Evolutionary conservation across 2,329 filamentous ascomycete species (phyloP).

Genomic region (Trematosphaeria pertusa): DNA sequence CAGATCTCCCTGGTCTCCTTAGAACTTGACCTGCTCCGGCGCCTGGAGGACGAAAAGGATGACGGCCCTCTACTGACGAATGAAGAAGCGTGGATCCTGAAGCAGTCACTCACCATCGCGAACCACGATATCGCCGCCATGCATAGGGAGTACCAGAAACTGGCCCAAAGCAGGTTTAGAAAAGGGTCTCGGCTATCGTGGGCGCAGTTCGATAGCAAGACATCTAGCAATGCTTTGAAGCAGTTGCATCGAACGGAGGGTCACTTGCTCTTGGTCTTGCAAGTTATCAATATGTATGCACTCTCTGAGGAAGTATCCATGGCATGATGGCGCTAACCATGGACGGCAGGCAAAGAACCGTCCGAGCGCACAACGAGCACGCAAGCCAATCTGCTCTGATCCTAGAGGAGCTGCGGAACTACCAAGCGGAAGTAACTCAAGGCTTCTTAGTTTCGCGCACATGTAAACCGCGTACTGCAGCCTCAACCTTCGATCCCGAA

Average conservation of each 20-base stretch:
- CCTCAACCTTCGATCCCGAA: not conserved
- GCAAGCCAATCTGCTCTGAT: not conserved
- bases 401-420: not conserved
- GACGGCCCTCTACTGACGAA: not conserved
- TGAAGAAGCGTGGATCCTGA: not conserved
- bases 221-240: not conserved
- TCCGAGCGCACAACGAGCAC: not conserved
- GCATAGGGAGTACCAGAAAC: no score
- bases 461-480: not conserved
- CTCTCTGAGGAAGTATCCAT: not conserved
- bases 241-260: slow-evolving; percentile 2
- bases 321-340: no score
- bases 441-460: not conserved
- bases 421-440: not conserved
- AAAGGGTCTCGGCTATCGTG: not conserved
- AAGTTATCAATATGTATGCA: slow-evolving; percentile 5
- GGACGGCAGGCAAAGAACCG: no score
- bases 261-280: not conserved
- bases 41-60: not conserved
- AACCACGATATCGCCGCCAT: no score
- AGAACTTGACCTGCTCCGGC: slow-evolving; percentile 1
- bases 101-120: not conserved
- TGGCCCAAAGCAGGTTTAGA: no score
- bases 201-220: slow-evolving; percentile 9
- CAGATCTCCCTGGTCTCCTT: slow-evolving; percentile 4